Evolutionary conservation across 768 basidiomycete species (phyloP).

Genomic region (Phanerochaete carnosa): DNA sequence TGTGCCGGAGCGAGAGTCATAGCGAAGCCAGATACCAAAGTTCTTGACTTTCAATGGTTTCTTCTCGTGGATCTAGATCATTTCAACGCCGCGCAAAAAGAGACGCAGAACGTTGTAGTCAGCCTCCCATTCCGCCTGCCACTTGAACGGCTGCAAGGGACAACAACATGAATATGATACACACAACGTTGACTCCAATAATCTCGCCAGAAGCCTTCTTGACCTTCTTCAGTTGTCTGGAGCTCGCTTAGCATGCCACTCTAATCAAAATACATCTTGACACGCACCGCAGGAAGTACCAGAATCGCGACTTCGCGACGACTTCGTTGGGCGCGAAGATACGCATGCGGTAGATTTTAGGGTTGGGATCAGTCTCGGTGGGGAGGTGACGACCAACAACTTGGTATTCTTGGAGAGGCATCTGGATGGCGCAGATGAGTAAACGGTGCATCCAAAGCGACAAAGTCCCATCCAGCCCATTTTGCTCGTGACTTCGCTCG

Average conservation of each 20-base stretch:
- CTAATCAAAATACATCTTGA: background rate
- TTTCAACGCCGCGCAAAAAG: conserved; percentile 18
- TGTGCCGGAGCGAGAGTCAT: conserved; percentile 98
- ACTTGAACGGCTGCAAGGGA: conserved; percentile 74
- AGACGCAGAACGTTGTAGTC: conserved; percentile 29
- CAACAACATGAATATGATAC: conserved; percentile 39
- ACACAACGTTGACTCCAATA: conserved; percentile 94
- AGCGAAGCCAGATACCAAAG: conserved; percentile 99
- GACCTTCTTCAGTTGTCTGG: conserved; percentile 94
- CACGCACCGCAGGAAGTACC: conserved; percentile 93
- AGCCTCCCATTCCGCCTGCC: conserved; percentile 73
- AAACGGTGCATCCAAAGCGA: conserved; percentile 20
- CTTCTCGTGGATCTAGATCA: conserved; percentile 89
- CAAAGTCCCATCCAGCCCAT: conserved; percentile 30
- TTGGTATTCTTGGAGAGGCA: conserved; percentile 90
- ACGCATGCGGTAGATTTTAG: conserved; percentile 99
- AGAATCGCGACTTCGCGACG: conserved; percentile 98
- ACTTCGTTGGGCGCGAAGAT: conserved; percentile 99
- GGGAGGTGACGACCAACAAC: conserved; percentile 97
- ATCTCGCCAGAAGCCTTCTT: conserved; percentile 99
- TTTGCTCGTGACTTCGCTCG: background rate
- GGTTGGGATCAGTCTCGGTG: conserved; percentile 87
- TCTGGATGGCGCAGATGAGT: conserved; percentile 35
- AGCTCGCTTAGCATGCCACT: background rate
- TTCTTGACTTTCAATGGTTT: conserved; percentile 98